These are phyloP conservation scores for Fusarium lateritium DNA, from an alignment of 2,329 filamentous ascomycete species.

Conservation along the genomic window DNA sequence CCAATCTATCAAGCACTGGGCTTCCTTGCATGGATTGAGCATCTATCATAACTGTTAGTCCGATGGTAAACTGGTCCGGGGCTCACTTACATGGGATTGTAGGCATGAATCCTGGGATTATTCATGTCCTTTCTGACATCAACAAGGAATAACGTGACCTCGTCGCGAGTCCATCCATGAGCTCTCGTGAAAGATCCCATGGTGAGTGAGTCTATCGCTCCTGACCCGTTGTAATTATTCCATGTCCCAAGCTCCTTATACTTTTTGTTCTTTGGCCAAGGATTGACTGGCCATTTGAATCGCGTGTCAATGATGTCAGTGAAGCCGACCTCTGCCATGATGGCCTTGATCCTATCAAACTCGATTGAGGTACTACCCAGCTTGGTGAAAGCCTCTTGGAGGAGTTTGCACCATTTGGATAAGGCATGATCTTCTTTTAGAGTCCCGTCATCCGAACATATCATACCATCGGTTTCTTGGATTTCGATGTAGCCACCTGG, in stretches of 20 bases:
- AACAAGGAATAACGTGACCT: constrained; percentile 19
- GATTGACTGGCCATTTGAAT: constrained; percentile 24
- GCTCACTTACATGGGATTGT: constrained; percentile 30
- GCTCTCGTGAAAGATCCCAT: constrained; percentile 23
- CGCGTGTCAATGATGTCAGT: neutral
- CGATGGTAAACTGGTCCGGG: no score
- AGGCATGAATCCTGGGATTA: constrained; percentile 22
- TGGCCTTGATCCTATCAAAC: constrained; percentile 10
- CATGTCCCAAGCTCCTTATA: constrained; percentile 22
- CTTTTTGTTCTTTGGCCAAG: constrained; percentile 31
- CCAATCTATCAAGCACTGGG: neutral
- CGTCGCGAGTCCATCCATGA: constrained; percentile 27
- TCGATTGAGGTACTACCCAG: neutral
- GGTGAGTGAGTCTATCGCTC: constrained; percentile 13
- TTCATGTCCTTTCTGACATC: constrained; percentile 33
- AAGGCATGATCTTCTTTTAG: constrained; percentile 4
- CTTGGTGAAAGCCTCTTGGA: constrained; percentile 9
- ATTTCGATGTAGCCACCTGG: constrained; percentile 17
- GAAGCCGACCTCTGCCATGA: constrained; percentile 14
- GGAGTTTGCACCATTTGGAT: neutral
- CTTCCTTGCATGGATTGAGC: neutral
- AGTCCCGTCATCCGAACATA: constrained; percentile 12
- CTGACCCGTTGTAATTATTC: constrained; percentile 12
- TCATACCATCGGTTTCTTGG: constrained; percentile 2
- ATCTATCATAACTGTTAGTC: neutral